These are phyloP conservation scores for Aspergillus versicolor DNA, from an alignment of 2,329 filamentous ascomycete genomes.

Conservation along the genomic window DNA sequence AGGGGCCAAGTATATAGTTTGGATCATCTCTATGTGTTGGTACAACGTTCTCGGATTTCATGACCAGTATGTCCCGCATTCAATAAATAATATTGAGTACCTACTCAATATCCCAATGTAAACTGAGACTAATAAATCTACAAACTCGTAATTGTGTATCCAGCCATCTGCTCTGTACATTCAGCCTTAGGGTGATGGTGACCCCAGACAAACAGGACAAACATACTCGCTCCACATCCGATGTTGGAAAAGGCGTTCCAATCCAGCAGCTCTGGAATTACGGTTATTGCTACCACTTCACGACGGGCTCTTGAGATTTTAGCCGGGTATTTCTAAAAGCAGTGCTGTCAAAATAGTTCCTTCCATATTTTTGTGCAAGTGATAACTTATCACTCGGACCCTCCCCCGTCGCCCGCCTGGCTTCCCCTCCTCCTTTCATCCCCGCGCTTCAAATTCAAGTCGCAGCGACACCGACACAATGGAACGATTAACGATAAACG, in stretches of 20 bases:
- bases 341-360: not conserved
- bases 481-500: constrained; percentile 39
- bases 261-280: constrained; percentile 2
- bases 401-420: not conserved
- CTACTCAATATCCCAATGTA: not conserved
- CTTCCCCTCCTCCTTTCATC: not conserved
- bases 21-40: not conserved
- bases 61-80: too few species aligned
- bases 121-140: not conserved
- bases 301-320: not conserved
- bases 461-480: constrained; percentile 24
- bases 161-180: too few species aligned
- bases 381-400: not conserved
- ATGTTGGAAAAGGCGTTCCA: constrained; percentile 7
- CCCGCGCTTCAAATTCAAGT: constrained; percentile 12
- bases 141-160: too few species aligned
- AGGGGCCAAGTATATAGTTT: not conserved
- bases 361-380: not conserved
- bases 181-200: not conserved
- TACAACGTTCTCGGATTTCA: not conserved
- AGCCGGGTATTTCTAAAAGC: not conserved
- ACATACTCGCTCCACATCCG: constrained; percentile 15
- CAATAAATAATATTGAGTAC: too few species aligned
- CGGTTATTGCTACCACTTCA: not conserved
- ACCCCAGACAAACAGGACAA: constrained; percentile 16